phyloP scores from a whole-genome alignment of 768 basidiomycete genomes.

The Naganishia friedmannii region DNA sequence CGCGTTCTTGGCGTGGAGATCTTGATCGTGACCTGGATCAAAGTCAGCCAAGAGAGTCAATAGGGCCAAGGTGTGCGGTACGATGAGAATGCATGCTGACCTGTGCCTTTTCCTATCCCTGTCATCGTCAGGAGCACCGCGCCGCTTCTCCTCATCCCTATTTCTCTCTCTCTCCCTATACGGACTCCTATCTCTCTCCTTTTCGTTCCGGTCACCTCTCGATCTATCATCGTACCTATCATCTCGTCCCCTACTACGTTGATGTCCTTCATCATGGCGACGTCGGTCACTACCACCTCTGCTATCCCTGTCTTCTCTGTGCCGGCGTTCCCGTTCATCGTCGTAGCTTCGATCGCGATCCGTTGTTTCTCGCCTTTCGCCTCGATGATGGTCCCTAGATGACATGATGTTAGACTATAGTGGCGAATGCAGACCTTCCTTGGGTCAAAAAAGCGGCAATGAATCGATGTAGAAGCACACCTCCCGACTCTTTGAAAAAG shows the following conservation, averaged over 20 bases:
- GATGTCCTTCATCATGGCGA: neutral
- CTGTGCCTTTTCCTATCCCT: conserved; percentile 5
- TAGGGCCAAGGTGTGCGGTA: neutral
- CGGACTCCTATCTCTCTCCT: conserved; percentile 10
- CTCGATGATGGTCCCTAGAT: conserved; percentile 1
- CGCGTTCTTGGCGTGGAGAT: conserved; percentile 22
- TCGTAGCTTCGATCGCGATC: neutral
- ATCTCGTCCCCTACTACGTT: conserved; percentile 2
- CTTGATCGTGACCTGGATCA: conserved; percentile 27
- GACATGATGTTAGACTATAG: neutral
- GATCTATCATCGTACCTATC: neutral
- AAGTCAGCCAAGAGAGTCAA: neutral
- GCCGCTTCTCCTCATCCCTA: neutral
- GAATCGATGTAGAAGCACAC: neutral
- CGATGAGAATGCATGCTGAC: neutral
- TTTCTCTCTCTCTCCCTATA: conserved; percentile 19
- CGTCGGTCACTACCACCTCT: neutral
- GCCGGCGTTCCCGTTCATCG: neutral
- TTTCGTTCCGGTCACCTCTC: conserved; percentile 18
- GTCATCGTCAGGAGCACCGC: neutral
- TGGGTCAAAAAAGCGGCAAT: neutral
- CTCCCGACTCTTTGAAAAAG: neutral
- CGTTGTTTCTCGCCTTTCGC: neutral
- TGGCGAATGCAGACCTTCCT: neutral
- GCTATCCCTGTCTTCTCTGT: neutral